Evolutionary conservation across 2,329 filamentous ascomycete genomes (phyloP), one percentile per base, ranked within the genome.

Genomic region (Ophiognomonia clavigignenti-juglandacearum): DNA sequence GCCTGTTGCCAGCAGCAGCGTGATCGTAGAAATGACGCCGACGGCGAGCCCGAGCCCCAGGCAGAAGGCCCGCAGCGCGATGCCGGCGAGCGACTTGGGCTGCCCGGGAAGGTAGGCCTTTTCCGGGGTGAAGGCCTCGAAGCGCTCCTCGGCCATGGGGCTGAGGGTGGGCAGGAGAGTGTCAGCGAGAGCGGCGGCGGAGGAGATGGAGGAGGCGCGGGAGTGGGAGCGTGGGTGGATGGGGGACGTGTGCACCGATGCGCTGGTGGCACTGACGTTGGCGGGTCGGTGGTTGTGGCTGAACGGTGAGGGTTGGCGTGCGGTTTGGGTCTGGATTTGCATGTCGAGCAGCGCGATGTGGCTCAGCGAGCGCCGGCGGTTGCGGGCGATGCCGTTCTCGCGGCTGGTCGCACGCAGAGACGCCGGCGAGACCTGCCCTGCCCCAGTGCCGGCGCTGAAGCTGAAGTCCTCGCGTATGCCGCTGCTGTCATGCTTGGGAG

Each of bases 21-120:
- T 45, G 10, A 57, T 31, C 43, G 67, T 61, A 29, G 63, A 44
- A 39, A 66, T 49, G 39, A 65, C 55, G 36, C 65, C 64, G 11
- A 61, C 41, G 13, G 71, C 61, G n/a, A 75, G 59, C 16, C 65
- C 54, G 27, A 64, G 58, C 45, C 78, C 76, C 32, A 83, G 72
- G 50, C 68, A 70, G 56, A 81, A 80, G 26, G 80, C 72, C 31
- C 79, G 74, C 31, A 77, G 53, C 51, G 80, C 78, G 54, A 83
- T 81, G 54, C 78, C 79, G 9, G 76, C 67, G 47, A 83, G 77
- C 19, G 78, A 80, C 57, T 79, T 80, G 32, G 70, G 61, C 45
- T 74, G 70, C 54, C 71, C 69, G 0, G 71, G 70, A 54, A 68
- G 68, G 59, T 64, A 65, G 34, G 54, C 45, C 22, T 52, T 51